Evolutionary conservation across 192 early-diverging fungal genomes (phyloP).

Genomic region (Coemansia sp.): DNA sequence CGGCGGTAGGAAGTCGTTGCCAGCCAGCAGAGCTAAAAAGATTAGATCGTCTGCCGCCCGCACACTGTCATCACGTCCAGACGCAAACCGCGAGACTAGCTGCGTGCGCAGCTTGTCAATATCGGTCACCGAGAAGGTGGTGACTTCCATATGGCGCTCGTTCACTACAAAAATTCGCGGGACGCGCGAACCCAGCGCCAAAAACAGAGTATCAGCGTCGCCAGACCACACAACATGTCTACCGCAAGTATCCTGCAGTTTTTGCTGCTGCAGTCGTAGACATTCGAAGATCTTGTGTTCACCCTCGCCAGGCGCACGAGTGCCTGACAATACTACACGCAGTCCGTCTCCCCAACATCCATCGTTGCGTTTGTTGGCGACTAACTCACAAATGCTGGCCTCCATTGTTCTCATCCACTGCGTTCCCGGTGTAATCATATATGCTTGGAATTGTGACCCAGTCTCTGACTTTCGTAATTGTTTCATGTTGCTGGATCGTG

Average conservation of each 20-base stretch:
- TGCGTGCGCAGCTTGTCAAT: constrained; percentile 35
- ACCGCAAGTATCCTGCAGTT: constrained; percentile 61
- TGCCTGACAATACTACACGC: constrained; percentile 87
- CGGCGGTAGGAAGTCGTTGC: constrained; percentile 92
- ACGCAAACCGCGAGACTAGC: constrained; percentile 68
- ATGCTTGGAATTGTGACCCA: constrained; percentile 68
- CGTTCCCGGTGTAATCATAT: constrained; percentile 95
- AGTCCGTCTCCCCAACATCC: constrained; percentile 79
- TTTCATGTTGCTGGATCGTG: constrained; percentile 67
- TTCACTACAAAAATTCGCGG: constrained; percentile 87
- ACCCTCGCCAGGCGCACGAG: constrained; percentile 92
- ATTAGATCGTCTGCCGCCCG: constrained; percentile 89
- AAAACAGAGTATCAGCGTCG: constrained; percentile 93
- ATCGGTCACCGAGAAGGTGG: constrained; percentile 8
- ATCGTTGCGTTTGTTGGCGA: constrained; percentile 71
- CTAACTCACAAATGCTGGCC: constrained; percentile 73
- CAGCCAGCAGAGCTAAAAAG: constrained; percentile 87
- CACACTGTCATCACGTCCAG: constrained; percentile 68
- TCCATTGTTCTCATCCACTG: constrained; percentile 88
- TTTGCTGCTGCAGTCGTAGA: constrained; percentile 74
- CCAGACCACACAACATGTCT: constrained; percentile 87
- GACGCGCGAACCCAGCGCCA: constrained; percentile 89
- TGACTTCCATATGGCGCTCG: constrained; percentile 69
- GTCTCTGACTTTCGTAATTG: constrained; percentile 47
- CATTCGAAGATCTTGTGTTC: constrained; percentile 99